Percentiles rank a stretch among this genome's conserved stretches.
These are phyloP conservation scores for Pleodorina starrii DNA, from an alignment of 139 green algal species.

Conservation along the genomic window DNA sequence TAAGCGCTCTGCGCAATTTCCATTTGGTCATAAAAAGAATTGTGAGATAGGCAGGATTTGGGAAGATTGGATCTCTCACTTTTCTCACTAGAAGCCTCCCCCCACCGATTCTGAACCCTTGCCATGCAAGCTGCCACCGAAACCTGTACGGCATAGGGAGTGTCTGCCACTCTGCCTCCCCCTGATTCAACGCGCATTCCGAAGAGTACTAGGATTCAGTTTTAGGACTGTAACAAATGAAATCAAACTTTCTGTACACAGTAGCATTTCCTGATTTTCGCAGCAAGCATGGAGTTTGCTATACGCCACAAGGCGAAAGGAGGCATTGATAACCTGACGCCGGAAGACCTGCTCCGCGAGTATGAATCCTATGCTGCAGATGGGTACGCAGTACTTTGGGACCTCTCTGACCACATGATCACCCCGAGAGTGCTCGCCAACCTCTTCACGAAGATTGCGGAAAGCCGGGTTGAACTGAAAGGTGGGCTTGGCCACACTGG, in stretches of 20 bases:
- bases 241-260: neutral
- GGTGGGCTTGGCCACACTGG: neutral
- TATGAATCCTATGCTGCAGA: constrained; percentile 1
- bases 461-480: constrained; percentile 12
- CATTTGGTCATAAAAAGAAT: too few species aligned
- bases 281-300: constrained; percentile 14
- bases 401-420: constrained; percentile 5
- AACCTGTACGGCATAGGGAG: neutral
- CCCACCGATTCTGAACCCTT: too few species aligned
- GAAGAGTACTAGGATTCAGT: neutral
- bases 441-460: constrained; percentile 12
- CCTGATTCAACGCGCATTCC: neutral
- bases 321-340: constrained; percentile 1
- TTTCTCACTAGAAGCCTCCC: too few species aligned
- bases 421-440: constrained; percentile 1
- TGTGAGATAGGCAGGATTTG: too few species aligned
- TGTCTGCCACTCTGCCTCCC: neutral
- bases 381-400: constrained; percentile 16
- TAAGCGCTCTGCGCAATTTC: too few species aligned
- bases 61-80: too few species aligned
- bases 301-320: constrained; percentile 9
- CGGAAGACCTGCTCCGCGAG: constrained; percentile 9
- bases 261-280: neutral
- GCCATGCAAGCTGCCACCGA: neutral
- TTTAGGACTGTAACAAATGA: neutral